These are phyloP conservation scores for Desmodesmus armatus DNA, from an alignment of 139 green algal genomes.

Conservation along the genomic window DNA sequence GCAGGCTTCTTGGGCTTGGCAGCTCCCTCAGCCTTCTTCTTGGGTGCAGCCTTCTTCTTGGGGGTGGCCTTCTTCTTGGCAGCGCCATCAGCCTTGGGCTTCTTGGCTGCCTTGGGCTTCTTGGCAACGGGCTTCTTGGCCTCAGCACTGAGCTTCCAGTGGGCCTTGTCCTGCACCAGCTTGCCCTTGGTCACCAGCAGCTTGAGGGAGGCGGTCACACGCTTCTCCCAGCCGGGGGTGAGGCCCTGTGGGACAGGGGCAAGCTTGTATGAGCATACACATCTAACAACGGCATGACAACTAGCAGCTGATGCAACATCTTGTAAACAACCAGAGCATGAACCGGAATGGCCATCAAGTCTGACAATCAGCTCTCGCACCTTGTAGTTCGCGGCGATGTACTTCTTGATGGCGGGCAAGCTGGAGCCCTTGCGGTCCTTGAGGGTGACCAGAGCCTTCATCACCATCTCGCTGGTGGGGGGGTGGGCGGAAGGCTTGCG, in stretches of 20 bases:
- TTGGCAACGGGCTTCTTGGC: neutral
- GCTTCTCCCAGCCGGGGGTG: slow-evolving; percentile 68
- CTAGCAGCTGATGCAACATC: neutral
- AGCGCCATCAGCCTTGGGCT: neutral
- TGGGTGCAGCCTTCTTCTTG: slow-evolving; percentile 8
- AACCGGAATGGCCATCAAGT: no score
- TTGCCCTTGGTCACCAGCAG: slow-evolving; percentile 65
- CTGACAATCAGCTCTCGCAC: neutral
- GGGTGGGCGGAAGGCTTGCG: slow-evolving; percentile 5
- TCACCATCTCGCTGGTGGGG: slow-evolving; percentile 2
- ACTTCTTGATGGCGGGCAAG: slow-evolving; percentile 42
- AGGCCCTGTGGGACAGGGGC: slow-evolving; percentile 18
- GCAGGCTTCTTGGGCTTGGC: slow-evolving; percentile 47
- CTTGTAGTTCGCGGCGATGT: slow-evolving; percentile 37
- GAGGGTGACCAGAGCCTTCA: slow-evolving; percentile 66
- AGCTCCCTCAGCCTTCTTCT: slow-evolving; percentile 36
- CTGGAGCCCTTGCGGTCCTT: slow-evolving; percentile 27
- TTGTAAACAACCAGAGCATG: neutral
- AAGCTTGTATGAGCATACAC: neutral
- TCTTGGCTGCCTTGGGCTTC: slow-evolving; percentile 24
- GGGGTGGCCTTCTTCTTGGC: slow-evolving; percentile 43
- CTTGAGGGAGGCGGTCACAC: slow-evolving; percentile 60
- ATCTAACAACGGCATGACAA: neutral
- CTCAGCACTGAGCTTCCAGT: slow-evolving; percentile 40
- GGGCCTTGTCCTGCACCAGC: slow-evolving; percentile 81